These are phyloP conservation scores for Lodderomyces pseudojiufengensis DNA, from an alignment of 1,139 yeast genomes.

Conservation along the genomic window DNA sequence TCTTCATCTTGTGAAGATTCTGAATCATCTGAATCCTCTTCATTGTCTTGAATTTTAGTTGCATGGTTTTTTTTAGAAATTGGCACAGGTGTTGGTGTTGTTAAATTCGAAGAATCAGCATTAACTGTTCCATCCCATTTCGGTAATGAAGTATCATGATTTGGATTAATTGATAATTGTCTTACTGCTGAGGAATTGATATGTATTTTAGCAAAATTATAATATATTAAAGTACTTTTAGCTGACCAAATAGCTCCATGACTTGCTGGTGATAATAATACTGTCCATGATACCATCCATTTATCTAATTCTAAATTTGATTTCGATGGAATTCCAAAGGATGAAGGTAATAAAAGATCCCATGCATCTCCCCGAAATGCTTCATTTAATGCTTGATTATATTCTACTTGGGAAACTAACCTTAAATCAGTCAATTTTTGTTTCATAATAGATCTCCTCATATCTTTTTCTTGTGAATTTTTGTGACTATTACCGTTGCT, in stretches of 20 bases:
- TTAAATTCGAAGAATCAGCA: not conserved
- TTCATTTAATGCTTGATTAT: constrained; percentile 60
- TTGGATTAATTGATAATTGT: constrained; percentile 36
- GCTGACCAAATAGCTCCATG: constrained; percentile 68
- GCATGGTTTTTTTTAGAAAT: not conserved
- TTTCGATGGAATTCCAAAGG: constrained; percentile 66
- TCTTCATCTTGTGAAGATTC: constrained; percentile 25
- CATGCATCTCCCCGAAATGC: constrained; percentile 62
- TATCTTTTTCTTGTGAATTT: constrained; percentile 9
- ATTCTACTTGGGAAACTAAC: constrained; percentile 69
- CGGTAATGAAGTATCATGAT: constrained; percentile 32
- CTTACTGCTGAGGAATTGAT: constrained; percentile 58
- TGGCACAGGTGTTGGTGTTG: not conserved
- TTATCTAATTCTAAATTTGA: constrained; percentile 65
- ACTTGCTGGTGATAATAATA: constrained; percentile 56
- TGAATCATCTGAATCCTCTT: constrained; percentile 19
- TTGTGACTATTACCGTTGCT: no score
- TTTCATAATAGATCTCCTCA: constrained; percentile 6
- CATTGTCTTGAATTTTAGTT: not conserved
- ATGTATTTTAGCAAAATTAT: constrained; percentile 74
- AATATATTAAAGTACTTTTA: constrained; percentile 65
- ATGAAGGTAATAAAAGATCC: constrained; percentile 57
- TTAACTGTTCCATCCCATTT: constrained; percentile 23
- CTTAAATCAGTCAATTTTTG: constrained; percentile 48
- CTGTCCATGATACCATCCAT: constrained; percentile 85